Percentiles rank a stretch among this genome's conserved stretches.
Conservation (phyloP, 2,329 filamentous ascomycete genomes). For the Pestalotiopsis sp. region DNA sequence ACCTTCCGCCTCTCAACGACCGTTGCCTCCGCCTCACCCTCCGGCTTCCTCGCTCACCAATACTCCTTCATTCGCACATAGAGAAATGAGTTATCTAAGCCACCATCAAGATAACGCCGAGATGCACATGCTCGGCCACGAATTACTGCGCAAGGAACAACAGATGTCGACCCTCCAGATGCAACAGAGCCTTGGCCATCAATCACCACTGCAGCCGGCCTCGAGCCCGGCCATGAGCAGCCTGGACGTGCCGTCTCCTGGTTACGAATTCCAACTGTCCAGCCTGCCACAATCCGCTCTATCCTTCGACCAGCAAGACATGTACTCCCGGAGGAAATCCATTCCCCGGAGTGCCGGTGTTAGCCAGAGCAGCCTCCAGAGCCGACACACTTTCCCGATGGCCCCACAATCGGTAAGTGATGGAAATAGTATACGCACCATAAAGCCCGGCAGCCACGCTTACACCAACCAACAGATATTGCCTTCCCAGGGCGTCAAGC, state of each 20-base stretch:
- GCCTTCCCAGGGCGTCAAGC: conserved; percentile 27
- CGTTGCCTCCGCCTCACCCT: background rate
- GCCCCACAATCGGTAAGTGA: conserved; percentile 28
- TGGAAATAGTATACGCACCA: background rate
- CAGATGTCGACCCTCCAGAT: conserved; percentile 26
- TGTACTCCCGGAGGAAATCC: conserved; percentile 28
- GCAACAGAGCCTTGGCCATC: conserved; percentile 26
- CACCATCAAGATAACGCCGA: conserved; percentile 22
- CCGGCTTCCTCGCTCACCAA: background rate
- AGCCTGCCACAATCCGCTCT: conserved; percentile 20
- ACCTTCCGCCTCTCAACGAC: background rate
- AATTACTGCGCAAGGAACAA: conserved; percentile 20
- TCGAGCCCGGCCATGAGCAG: conserved; percentile 19
- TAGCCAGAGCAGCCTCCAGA: conserved; percentile 18
- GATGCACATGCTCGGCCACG: conserved; percentile 27
- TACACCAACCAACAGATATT: background rate
- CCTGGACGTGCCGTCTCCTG: conserved; percentile 22
- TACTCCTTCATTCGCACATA: background rate
- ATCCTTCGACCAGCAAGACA: conserved; percentile 23
- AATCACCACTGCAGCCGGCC: conserved; percentile 21
- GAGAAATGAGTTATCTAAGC: conserved; percentile 21
- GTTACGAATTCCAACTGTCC: conserved; percentile 30
- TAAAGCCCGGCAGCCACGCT: conserved; percentile 9
- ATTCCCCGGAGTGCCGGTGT: conserved; percentile 28
- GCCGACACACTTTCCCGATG: background rate